These are phyloP conservation scores for Talaromyces stipitatus DNA, from an alignment of 495 filamentous ascomycete species.

Conservation along the genomic window DNA sequence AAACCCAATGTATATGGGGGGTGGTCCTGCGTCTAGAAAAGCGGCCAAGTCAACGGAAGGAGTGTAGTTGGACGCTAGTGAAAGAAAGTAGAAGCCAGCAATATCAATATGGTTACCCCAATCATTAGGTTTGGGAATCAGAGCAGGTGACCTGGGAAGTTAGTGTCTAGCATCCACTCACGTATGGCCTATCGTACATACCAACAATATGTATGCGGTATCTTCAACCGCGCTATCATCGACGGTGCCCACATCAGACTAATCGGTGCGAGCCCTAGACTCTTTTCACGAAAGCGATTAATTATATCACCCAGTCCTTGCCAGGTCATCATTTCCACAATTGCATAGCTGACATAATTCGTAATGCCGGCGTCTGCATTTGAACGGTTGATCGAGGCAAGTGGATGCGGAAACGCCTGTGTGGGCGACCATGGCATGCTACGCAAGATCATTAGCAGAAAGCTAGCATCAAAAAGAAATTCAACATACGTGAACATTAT, in stretches of 20 bases:
- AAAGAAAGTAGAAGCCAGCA: constrained; percentile 68
- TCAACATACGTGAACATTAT: constrained; percentile 68
- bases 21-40: constrained; percentile 59
- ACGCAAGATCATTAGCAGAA: neutral
- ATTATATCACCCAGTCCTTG: constrained; percentile 72
- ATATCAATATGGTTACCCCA: constrained; percentile 67
- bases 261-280: constrained; percentile 60
- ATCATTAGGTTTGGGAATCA: constrained; percentile 73
- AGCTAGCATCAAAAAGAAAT: neutral
- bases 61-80: constrained; percentile 53
- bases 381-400: constrained; percentile 45
- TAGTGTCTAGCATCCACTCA: neutral
- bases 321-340: constrained; percentile 78
- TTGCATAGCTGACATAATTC: constrained; percentile 66
- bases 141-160: constrained; percentile 50
- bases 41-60: constrained; percentile 53
- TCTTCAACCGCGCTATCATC: constrained; percentile 50
- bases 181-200: constrained; percentile 14
- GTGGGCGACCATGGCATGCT: constrained; percentile 56
- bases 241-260: constrained; percentile 60
- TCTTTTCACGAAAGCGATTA: constrained; percentile 59
- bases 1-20: constrained; percentile 76
- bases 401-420: constrained; percentile 46
- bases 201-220: constrained; percentile 81
- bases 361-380: constrained; percentile 47